These are phyloP conservation scores for Tolypocladium cylindrosporum DNA, from an alignment of 2,329 filamentous ascomycete genomes.

Conservation along the genomic window DNA sequence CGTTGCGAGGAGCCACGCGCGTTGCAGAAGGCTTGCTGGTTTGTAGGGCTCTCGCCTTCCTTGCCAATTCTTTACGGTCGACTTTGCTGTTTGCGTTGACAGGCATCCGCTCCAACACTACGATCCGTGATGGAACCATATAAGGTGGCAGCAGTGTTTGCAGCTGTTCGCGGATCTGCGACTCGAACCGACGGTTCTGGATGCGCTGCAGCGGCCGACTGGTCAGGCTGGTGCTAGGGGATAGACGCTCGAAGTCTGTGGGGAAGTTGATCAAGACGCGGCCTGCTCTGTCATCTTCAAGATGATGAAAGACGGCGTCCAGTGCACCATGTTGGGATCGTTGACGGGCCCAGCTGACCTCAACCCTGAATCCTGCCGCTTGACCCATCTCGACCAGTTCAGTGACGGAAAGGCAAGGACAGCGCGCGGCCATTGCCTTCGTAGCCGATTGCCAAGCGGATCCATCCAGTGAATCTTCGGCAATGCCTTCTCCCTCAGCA, in stretches of 20 bases:
- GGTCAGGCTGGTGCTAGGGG: background rate
- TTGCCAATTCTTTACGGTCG: slow-evolving; percentile 6
- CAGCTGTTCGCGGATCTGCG: background rate
- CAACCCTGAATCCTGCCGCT: slow-evolving; percentile 32
- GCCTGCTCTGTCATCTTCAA: slow-evolving; percentile 12
- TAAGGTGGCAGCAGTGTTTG: slow-evolving; percentile 10
- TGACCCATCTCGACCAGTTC: slow-evolving; percentile 1
- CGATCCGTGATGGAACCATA: slow-evolving; percentile 15
- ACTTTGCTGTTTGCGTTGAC: slow-evolving; percentile 15
- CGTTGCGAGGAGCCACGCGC: too few species aligned
- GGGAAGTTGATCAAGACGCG: slow-evolving; percentile 17
- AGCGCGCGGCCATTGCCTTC: too few species aligned
- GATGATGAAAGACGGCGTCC: slow-evolving; percentile 17
- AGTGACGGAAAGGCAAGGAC: too few species aligned
- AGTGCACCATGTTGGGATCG: slow-evolving; percentile 12
- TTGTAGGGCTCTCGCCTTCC: too few species aligned
- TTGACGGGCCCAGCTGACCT: slow-evolving; percentile 33
- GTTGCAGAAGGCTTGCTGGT: too few species aligned
- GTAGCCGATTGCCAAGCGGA: background rate
- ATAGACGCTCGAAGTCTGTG: slow-evolving; percentile 5
- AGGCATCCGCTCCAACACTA: slow-evolving; percentile 13
- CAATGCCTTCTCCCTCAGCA: background rate
- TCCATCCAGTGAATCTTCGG: background rate
- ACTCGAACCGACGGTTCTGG: too few species aligned
- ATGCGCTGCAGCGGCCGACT: slow-evolving; percentile 7